These are phyloP conservation scores for Pythium vanterpoolii DNA, from an alignment of 352 stramenopile genomes.

Conservation along the genomic window DNA sequence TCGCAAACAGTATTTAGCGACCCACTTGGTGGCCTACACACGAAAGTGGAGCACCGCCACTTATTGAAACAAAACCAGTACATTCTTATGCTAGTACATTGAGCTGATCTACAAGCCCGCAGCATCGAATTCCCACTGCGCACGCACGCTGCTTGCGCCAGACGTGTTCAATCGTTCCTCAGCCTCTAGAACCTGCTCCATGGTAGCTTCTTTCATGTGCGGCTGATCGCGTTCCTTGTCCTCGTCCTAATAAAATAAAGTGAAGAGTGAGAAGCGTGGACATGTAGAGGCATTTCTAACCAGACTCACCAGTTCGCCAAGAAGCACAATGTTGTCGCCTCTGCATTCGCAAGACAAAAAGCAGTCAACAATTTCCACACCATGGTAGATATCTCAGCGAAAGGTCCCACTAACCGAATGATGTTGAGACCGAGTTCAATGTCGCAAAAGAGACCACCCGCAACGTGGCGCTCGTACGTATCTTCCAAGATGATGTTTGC, in stretches of 20 bases:
- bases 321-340: constrained; percentile 85
- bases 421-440: constrained; percentile 96
- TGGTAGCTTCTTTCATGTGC: constrained; percentile 72
- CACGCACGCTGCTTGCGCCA: constrained; percentile 63
- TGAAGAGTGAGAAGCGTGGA: neutral
- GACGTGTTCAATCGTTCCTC: constrained; percentile 69
- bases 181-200: constrained; percentile 81
- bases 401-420: constrained; percentile 62
- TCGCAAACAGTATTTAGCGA: constrained; percentile 10
- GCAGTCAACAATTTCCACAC: neutral
- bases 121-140: constrained; percentile 83
- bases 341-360: constrained; percentile 24
- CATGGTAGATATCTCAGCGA: neutral
- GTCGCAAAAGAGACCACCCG: constrained; percentile 90
- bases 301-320: constrained; percentile 68
- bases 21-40: neutral
- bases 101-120: constrained; percentile 13
- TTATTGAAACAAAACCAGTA: neutral
- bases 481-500: constrained; percentile 97
- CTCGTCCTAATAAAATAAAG: constrained; percentile 41
- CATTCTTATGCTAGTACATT: constrained; percentile 24
- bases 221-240: constrained; percentile 81
- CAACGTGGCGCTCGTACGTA: constrained; percentile 90
- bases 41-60: neutral
- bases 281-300: neutral